phyloP scores from a whole-genome alignment of 257 asterid species.

The Plantago major region DNA sequence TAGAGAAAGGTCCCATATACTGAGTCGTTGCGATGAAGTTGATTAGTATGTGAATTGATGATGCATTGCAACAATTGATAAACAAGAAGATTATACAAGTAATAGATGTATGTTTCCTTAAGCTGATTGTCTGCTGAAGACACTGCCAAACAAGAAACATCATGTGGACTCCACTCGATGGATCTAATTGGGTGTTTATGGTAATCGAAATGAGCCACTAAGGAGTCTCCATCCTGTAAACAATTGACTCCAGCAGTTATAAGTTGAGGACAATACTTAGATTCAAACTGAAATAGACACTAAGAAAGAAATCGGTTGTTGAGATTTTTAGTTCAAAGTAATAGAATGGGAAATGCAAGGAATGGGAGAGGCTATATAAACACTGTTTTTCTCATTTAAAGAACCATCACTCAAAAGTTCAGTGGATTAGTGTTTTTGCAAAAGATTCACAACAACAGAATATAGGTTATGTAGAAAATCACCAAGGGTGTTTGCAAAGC shows the following conservation, averaged over 20 bases:
- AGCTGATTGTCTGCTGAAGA: conserved; percentile 84
- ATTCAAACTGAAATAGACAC: no score
- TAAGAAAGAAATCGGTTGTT: no score
- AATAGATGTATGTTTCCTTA: conserved; percentile 35
- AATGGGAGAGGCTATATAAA: no score
- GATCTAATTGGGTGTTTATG: conserved; percentile 97
- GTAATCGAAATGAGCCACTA: conserved; percentile 74
- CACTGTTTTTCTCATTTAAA: background rate
- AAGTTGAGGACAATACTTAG: background rate
- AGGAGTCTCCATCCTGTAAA: conserved; percentile 69
- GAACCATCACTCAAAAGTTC: background rate
- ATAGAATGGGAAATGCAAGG: no score
- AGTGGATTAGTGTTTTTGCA: no score
- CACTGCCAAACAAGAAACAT: conserved; percentile 85
- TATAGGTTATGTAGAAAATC: no score
- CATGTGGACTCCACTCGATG: conserved; percentile 95
- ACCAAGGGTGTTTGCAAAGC: no score
- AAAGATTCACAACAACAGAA: no score
- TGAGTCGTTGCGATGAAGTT: conserved; percentile 21
- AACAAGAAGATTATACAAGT: background rate
- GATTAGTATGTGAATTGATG: background rate
- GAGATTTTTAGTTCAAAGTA: no score
- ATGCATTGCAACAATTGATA: background rate
- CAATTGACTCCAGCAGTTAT: background rate
- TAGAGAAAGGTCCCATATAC: conserved; percentile 90